A percentile compares a stretch with the other conserved stretches of the same genome.
phyloP scores from a whole-genome alignment of 2,329 filamentous ascomycete species.

The Biscogniauxia sp. region DNA sequence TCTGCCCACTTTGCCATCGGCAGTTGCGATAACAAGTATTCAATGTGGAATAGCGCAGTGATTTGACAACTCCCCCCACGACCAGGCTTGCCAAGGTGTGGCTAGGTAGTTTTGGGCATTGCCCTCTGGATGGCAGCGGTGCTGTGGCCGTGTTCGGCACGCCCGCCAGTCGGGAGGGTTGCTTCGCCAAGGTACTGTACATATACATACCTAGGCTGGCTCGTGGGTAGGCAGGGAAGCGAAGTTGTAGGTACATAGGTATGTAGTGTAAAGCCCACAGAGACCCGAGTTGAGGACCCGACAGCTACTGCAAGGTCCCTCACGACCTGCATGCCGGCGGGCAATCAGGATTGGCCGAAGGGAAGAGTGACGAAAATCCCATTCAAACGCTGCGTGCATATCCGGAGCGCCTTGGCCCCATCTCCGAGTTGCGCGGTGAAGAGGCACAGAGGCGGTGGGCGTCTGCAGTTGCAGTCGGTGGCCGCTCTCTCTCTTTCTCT shows the following conservation, averaged over 20 bases:
- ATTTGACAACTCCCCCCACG: background rate
- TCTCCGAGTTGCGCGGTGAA: background rate
- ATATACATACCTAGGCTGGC: background rate
- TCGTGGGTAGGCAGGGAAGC: background rate
- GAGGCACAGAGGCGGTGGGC: background rate
- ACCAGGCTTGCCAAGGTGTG: background rate
- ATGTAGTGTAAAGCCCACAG: background rate
- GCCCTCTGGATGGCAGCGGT: background rate
- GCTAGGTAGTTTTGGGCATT: background rate
- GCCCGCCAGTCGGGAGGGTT: background rate
- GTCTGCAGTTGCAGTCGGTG: conserved; percentile 2
- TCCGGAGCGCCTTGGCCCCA: background rate
- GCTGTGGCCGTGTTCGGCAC: background rate
- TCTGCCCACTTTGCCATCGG: background rate
- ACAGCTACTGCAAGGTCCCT: conserved; percentile 1
- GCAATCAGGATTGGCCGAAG: background rate
- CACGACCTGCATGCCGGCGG: background rate
- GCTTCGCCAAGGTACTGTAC: background rate
- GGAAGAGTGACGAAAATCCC: background rate
- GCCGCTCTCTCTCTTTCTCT: background rate
- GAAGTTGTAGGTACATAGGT: no score
- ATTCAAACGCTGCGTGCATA: background rate
- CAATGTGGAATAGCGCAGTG: background rate
- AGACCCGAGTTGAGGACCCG: background rate
- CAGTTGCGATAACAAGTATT: background rate